Evolutionary conservation across 192 early-diverging fungal genomes (phyloP).

Genomic region (Coemansia sp.): DNA sequence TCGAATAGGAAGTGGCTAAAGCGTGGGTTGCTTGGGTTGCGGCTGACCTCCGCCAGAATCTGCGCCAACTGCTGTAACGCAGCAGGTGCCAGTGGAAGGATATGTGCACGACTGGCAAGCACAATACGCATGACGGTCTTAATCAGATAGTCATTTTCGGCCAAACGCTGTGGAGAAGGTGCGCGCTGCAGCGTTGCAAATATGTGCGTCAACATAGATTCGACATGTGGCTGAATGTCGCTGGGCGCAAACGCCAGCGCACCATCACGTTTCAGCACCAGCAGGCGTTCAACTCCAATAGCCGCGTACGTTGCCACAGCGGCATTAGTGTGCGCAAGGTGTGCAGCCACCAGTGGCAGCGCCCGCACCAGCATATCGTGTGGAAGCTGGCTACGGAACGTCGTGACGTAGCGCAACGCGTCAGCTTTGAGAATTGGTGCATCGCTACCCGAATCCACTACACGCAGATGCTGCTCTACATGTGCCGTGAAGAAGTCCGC

Average conservation of each 20-base stretch:
- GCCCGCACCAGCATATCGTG: conserved; percentile 74
- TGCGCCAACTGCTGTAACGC: conserved; percentile 73
- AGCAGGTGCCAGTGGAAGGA: conserved; percentile 68
- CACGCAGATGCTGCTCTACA: conserved; percentile 80
- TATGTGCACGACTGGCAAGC: conserved; percentile 70
- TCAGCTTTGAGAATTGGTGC: conserved; percentile 92
- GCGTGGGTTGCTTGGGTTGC: conserved; percentile 95
- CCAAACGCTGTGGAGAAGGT: conserved; percentile 84
- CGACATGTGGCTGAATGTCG: conserved; percentile 70
- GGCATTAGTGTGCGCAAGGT: conserved; percentile 76
- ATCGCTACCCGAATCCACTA: conserved; percentile 61
- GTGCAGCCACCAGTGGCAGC: conserved; percentile 74
- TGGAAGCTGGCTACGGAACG: conserved; percentile 91
- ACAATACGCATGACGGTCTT: conserved; percentile 86
- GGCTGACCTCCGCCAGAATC: conserved; percentile 79
- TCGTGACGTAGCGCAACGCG: conserved; percentile 90
- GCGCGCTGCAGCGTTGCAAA: conserved; percentile 76
- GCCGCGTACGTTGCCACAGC: conserved; percentile 93
- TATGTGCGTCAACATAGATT: conserved; percentile 67
- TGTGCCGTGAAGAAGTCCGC: conserved; percentile 79
- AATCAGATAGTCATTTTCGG: conserved; percentile 97
- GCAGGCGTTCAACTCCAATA: conserved; percentile 84
- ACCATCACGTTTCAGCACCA: conserved; percentile 70
- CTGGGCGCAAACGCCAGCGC: conserved; percentile 60
- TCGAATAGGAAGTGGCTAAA: conserved; percentile 99